Conservation (phyloP, 106 monocot species). For the Gastrodia elata region DNA sequence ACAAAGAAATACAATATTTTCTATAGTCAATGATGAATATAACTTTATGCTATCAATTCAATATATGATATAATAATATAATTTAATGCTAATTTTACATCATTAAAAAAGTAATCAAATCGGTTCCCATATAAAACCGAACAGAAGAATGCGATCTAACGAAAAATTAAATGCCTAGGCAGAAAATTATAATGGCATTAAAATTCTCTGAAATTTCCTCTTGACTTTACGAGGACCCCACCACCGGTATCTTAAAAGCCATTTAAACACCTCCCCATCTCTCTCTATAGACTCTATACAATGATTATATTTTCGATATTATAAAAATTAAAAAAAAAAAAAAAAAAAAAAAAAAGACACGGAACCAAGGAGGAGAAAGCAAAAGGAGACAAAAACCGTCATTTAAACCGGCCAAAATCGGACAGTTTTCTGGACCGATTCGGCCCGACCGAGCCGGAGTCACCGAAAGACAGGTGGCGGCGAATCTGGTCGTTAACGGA, state of each 20-base stretch:
- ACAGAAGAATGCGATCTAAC: too few relatives aligned
- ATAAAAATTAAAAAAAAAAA: background rate
- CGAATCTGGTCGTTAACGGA: background rate
- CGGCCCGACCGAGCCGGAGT: background rate
- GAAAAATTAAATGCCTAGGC: too few relatives aligned
- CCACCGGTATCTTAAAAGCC: background rate
- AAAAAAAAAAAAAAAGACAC: background rate
- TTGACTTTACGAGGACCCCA: background rate
- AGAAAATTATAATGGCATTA: background rate
- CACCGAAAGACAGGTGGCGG: conserved; percentile 2
- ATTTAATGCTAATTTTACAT: too few relatives aligned
- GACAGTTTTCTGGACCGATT: conserved; percentile 36
- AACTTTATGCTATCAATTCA: too few relatives aligned
- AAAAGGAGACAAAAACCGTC: conserved; percentile 3
- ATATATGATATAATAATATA: too few relatives aligned
- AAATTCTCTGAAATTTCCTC: conserved; percentile 2
- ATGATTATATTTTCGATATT: background rate
- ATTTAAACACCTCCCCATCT: background rate
- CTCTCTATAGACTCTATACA: background rate
- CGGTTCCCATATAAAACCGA: too few relatives aligned
- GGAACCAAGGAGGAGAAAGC: background rate
- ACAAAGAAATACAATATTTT: too few relatives aligned
- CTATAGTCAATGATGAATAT: too few relatives aligned
- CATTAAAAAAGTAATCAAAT: too few relatives aligned
- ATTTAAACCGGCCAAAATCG: conserved; percentile 27